Evolutionary conservation across 78 protist species (phyloP).

Genomic region (Dictyostelium intermedium): DNA sequence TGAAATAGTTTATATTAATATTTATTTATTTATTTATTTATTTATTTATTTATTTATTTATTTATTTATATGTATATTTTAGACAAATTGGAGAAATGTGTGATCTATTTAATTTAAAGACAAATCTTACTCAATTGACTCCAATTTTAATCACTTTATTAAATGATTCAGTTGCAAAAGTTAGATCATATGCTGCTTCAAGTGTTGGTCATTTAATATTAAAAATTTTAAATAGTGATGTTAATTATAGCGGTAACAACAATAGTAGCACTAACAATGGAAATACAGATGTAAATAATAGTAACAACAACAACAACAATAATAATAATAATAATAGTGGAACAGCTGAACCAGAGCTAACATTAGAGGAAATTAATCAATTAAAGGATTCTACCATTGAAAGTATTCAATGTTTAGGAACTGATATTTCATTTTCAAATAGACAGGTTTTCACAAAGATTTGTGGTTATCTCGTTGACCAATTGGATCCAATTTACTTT

Average conservation of each 20-base stretch:
- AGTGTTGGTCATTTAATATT: slow-evolving; percentile 53
- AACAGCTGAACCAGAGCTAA: neutral
- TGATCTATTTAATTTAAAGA: slow-evolving; percentile 30
- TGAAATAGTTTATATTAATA: too few species aligned
- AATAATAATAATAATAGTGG: neutral
- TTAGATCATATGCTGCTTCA: slow-evolving; percentile 61
- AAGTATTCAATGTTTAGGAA: slow-evolving; percentile 38
- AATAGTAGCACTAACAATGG: neutral
- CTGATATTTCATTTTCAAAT: slow-evolving; percentile 38
- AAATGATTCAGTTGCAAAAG: slow-evolving; percentile 59
- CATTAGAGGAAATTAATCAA: slow-evolving; percentile 7
- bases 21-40: too few species aligned
- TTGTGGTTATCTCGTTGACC: slow-evolving; percentile 47
- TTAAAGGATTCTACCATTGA: neutral
- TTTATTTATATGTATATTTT: neutral
- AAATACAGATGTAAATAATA: neutral
- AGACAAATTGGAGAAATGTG: slow-evolving; percentile 72
- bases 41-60: too few species aligned
- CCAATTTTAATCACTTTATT: slow-evolving; percentile 45
- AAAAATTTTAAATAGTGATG: slow-evolving; percentile 26
- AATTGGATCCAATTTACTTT: slow-evolving; percentile 42
- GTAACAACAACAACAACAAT: neutral
- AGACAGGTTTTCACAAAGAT: slow-evolving; percentile 68
- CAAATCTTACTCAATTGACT: slow-evolving; percentile 17
- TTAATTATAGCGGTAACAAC: neutral